These are phyloP conservation scores for Massarina eburnea DNA, from an alignment of 2,329 filamentous ascomycete species.

Conservation along the genomic window DNA sequence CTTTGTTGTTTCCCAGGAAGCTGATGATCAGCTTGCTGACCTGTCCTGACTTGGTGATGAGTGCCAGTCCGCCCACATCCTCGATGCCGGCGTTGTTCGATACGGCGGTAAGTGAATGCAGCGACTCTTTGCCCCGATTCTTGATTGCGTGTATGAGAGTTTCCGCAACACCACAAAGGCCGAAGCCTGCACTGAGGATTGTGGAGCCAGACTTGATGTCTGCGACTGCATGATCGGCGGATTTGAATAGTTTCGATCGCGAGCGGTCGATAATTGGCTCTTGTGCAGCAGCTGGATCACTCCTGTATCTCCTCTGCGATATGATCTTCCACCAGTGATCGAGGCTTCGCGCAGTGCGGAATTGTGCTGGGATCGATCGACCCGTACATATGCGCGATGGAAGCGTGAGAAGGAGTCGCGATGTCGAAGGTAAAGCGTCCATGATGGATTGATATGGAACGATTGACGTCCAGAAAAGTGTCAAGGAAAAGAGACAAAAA, in stretches of 20 bases:
- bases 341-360: slow-evolving; percentile 20
- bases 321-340: slow-evolving; percentile 24
- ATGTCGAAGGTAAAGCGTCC: slow-evolving; percentile 31
- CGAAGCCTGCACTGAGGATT: slow-evolving; percentile 43
- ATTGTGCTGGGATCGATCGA: slow-evolving; percentile 29
- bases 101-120: slow-evolving; percentile 65
- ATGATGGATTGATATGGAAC: slow-evolving; percentile 20
- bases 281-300: slow-evolving; percentile 15
- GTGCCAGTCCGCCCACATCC: slow-evolving; percentile 64
- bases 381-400: slow-evolving; percentile 30
- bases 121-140: slow-evolving; percentile 30
- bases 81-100: slow-evolving; percentile 80
- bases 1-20: slow-evolving; percentile 77
- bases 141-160: slow-evolving; percentile 42
- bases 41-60: slow-evolving; percentile 69
- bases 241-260: slow-evolving; percentile 40
- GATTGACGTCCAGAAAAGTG: background rate
- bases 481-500: background rate
- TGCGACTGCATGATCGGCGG: slow-evolving; percentile 41
- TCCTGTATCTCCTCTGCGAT: slow-evolving; percentile 27
- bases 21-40: slow-evolving; percentile 73
- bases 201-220: slow-evolving; percentile 41
- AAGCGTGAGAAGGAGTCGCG: slow-evolving; percentile 30
- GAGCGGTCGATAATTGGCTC: slow-evolving; percentile 38
- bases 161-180: slow-evolving; percentile 43